Evolutionary conservation across 2,329 filamentous ascomycete genomes (phyloP).

Genomic region (Colletotrichum melonis): DNA sequence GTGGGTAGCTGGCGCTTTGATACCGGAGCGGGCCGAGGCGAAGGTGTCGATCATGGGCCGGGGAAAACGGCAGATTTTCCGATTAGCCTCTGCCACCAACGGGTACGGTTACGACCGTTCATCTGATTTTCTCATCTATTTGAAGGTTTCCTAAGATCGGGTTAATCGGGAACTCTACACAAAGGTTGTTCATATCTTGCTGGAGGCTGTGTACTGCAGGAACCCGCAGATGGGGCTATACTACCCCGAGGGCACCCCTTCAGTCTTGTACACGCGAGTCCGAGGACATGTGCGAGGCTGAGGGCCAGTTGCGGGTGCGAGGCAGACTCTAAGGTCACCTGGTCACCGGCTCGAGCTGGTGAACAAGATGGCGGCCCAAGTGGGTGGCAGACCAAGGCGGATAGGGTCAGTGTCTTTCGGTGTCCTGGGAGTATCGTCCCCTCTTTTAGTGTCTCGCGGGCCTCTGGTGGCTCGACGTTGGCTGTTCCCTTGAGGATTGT

Average conservation of each 20-base stretch:
- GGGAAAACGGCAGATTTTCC: slow-evolving; percentile 11
- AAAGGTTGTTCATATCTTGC: background rate
- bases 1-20: slow-evolving; percentile 20
- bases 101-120: background rate
- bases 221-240: background rate
- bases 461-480: background rate
- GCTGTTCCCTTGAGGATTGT: background rate
- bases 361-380: background rate
- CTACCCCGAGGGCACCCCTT: background rate
- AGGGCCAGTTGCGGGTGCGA: background rate
- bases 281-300: background rate
- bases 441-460: slow-evolving; percentile 1
- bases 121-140: slow-evolving; percentile 9
- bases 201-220: slow-evolving; percentile 11
- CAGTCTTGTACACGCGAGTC: background rate
- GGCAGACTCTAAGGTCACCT: background rate
- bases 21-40: slow-evolving; percentile 30
- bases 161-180: background rate
- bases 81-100: slow-evolving; percentile 12
- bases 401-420: background rate
- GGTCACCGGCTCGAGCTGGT: background rate
- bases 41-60: slow-evolving; percentile 14
- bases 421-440: background rate
- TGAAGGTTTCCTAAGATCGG: slow-evolving; percentile 3
- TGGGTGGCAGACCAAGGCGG: background rate